Percentiles rank a stretch among this genome's conserved stretches.
These are phyloP conservation scores for Verticillium albo-atrum DNA, from an alignment of 2,329 filamentous ascomycete genomes.

Conservation along the genomic window DNA sequence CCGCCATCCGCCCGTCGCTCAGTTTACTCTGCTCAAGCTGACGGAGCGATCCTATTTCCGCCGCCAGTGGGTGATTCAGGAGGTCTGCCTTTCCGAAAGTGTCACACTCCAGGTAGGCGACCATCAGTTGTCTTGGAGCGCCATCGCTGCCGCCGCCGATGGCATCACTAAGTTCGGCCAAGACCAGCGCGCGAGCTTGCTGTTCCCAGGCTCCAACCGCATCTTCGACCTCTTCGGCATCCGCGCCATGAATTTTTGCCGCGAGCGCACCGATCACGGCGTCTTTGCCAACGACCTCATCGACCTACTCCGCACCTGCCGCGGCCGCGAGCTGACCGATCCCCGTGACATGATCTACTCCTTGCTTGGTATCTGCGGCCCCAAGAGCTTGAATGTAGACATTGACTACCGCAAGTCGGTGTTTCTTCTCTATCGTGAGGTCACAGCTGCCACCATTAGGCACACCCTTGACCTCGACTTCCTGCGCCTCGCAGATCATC, in stretches of 20 bases:
- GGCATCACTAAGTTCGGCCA: background rate
- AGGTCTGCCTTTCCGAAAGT: conserved; percentile 12
- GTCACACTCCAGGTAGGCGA: background rate
- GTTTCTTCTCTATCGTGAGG: background rate
- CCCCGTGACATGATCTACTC: conserved; percentile 1
- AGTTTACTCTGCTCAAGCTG: background rate
- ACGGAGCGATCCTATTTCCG: conserved; percentile 13
- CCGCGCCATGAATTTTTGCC: background rate
- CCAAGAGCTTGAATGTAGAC: background rate
- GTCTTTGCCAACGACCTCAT: background rate
- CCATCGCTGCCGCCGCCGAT: background rate
- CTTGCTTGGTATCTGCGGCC: background rate
- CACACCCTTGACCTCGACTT: background rate
- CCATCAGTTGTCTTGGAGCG: background rate
- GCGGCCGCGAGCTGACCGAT: background rate
- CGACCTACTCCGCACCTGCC: background rate
- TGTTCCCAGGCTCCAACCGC: background rate
- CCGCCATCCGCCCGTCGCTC: background rate
- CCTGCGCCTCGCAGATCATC: background rate
- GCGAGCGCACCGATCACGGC: background rate
- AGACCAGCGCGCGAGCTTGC: background rate
- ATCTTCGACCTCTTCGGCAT: background rate
- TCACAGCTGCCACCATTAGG: background rate
- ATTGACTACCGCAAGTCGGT: background rate
- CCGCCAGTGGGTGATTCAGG: conserved; percentile 20